Conservation (phyloP, 106 monocot species). For the Allium cepa region DNA sequence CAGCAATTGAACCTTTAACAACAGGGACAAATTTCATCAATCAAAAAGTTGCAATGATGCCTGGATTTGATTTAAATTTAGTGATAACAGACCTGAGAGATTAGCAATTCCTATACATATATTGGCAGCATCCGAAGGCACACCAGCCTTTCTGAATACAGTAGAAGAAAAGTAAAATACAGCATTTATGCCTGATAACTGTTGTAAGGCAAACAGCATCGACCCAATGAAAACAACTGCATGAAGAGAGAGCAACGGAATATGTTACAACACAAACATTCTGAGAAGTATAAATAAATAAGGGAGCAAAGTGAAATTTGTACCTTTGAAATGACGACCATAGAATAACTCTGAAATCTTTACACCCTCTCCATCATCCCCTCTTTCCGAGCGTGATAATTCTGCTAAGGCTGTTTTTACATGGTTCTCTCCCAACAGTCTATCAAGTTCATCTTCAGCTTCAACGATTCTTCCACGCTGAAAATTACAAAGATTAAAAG, state of each 20-base stretch:
- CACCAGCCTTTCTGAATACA: slow-evolving; percentile 78
- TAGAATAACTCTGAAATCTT: slow-evolving; percentile 65
- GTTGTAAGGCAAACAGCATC: slow-evolving; percentile 94
- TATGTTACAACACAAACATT: too few relatives aligned
- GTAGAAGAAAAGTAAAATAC: slow-evolving; percentile 92
- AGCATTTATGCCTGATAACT: slow-evolving; percentile 99
- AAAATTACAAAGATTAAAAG: not conserved
- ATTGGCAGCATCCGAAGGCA: slow-evolving; percentile 76
- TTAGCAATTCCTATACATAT: slow-evolving; percentile 77
- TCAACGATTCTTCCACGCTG: slow-evolving; percentile 81
- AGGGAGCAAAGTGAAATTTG: not conserved
- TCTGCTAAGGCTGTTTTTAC: slow-evolving; percentile 80
- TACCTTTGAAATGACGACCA: slow-evolving; percentile 85
- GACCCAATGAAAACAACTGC: slow-evolving; percentile 99
- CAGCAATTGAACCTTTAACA: slow-evolving; percentile 62
- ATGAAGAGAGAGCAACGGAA: slow-evolving; percentile 23
- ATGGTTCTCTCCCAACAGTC: slow-evolving; percentile 63
- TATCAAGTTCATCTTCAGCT: slow-evolving; percentile 83
- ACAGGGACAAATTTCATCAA: too few relatives aligned
- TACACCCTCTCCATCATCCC: slow-evolving; percentile 69
- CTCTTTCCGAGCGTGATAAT: slow-evolving; percentile 60
- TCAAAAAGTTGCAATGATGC: too few relatives aligned
- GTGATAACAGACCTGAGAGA: slow-evolving; percentile 51
- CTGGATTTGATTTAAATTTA: too few relatives aligned
- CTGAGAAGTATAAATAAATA: not conserved